Evolutionary conservation across 768 basidiomycete species (phyloP), one percentile per base, ranked within the genome.

Genomic region (Artomyces pyxidatus): DNA sequence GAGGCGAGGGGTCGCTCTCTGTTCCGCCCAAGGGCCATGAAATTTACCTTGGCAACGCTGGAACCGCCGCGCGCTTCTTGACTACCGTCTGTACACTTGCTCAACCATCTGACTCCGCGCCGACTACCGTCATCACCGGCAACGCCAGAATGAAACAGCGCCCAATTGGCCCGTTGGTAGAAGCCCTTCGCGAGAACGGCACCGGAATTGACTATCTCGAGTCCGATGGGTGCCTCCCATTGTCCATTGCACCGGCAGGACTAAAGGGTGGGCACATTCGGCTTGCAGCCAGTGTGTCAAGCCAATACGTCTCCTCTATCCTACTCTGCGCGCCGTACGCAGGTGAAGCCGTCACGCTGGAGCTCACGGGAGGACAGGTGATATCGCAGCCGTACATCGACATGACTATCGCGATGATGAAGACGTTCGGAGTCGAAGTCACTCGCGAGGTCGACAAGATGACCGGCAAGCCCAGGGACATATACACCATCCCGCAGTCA

Each of bases 351-450:
- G 78, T 96, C 51, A 83, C 81, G 2, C 82, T 98, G 45, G 87
- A 96, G 67, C 78, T 99, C 53, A 86, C 80, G 0, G 96, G 95
- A 10, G 95, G 92, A 0, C 83, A 88, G 51, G 96, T 98, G 61
- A 97, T 99, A 63, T 96, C 92, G 5, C 95, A 98, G 68, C 93
- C 93, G 0, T 99, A 98, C 71, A 98, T 99, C 65, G 94, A 99
- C 69, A 97, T 98, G 96, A 98, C 96, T 8, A 86, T 96, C 57
- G 83, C 92, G 8, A 96, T 99, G 85, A 98, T 99, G 96, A 74
- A 74, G 53, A 80, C 85, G 7, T 99, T 99, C 63, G 95, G 93
- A 3, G 72, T 97, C 52, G 58, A 72, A 8, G 94, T 92, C 42
- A 67, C 68, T 16, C 79, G 95, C 41, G 74, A 85, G 50, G 63